These are phyloP conservation scores for Oryza meyeriana DNA, from an alignment of 176 grass and related monocot species.

Conservation along the genomic window DNA sequence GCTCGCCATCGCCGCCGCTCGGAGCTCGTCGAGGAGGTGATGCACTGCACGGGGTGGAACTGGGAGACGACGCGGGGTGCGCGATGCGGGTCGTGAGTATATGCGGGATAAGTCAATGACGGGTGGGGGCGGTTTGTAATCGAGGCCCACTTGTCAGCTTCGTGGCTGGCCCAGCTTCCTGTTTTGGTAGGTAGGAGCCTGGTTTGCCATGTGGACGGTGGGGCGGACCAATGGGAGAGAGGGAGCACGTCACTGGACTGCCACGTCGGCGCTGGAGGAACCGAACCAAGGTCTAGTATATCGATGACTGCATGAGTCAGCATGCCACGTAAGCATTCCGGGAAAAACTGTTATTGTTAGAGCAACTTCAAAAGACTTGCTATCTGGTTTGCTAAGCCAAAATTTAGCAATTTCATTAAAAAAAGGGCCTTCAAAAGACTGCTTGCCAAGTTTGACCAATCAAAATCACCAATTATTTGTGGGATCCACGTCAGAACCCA, in stretches of 20 bases:
- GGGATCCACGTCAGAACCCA: too few relatives aligned
- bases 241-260: constrained; percentile 17
- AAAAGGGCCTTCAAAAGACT: too few relatives aligned
- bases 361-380: too few relatives aligned
- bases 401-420: too few relatives aligned
- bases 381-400: too few relatives aligned
- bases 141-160: background rate
- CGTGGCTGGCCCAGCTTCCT: background rate
- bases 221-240: constrained; percentile 31
- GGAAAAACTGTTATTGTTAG: too few relatives aligned
- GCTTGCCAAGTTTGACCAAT: too few relatives aligned
- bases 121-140: background rate
- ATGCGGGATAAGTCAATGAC: constrained; percentile 3
- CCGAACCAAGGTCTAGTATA: background rate
- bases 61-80: background rate
- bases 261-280: constrained; percentile 22
- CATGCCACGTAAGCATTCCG: too few relatives aligned
- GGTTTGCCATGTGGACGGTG: background rate
- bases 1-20: constrained; percentile 43
- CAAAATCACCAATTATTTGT: too few relatives aligned
- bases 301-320: too few relatives aligned
- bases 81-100: background rate
- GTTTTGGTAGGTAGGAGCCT: background rate
- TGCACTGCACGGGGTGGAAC: background rate
- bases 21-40: constrained; percentile 2